A percentile compares a stretch with the other conserved stretches of the same genome.
Evolutionary conservation across 345 rosid genomes (phyloP).

Genomic region (Citrus medica): DNA sequence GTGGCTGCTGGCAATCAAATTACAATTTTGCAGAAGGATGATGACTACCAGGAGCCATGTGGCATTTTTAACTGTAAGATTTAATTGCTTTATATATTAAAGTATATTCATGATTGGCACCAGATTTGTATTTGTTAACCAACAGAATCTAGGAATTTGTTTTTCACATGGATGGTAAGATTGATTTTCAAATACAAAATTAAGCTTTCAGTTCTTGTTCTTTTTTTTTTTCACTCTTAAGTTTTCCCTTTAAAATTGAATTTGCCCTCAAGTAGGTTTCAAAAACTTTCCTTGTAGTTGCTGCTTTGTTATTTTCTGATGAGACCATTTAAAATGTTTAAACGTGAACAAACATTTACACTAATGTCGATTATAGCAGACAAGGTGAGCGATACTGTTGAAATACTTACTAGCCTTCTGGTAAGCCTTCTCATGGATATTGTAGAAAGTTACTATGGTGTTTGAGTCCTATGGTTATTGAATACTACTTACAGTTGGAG

Average conservation of each 20-base stretch:
- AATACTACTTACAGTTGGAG: background rate
- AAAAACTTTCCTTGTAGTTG: background rate
- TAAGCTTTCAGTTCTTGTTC: background rate
- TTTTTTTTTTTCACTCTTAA: background rate
- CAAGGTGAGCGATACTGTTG: background rate
- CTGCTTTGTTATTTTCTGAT: background rate
- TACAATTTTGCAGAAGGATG: constrained; percentile 64
- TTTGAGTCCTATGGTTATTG: constrained; percentile 1
- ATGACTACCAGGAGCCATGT: constrained; percentile 64
- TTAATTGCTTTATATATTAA: background rate
- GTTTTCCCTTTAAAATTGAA: background rate
- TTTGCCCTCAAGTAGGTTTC: background rate
- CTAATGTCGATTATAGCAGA: background rate
- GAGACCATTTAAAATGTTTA: background rate
- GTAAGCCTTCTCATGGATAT: background rate
- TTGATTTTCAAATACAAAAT: background rate
- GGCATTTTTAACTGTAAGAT: constrained; percentile 64
- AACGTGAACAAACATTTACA: background rate
- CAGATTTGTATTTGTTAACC: background rate
- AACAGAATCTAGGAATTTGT: background rate
- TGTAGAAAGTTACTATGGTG: background rate
- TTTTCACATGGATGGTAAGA: background rate
- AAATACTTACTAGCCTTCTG: background rate
- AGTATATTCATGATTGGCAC: background rate
- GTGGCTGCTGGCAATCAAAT: constrained; percentile 73